Conservation (phyloP, 176 grass and related monocot genomes). For the Zea luxurians region DNA sequence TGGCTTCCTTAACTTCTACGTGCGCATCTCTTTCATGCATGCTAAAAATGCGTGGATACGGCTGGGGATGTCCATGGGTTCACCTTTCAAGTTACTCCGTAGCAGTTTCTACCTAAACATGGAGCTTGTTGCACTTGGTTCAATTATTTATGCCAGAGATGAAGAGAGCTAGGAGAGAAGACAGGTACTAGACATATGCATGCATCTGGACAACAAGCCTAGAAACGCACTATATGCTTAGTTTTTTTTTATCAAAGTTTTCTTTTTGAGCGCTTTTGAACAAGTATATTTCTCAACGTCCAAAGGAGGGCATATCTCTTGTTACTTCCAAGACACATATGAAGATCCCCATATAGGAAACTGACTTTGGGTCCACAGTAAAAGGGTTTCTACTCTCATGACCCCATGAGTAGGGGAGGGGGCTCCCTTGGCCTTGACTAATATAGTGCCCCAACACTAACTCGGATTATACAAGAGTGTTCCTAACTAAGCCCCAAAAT, state of each 20-base stretch:
- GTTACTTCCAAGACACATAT: no score
- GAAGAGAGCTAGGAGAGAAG: constrained; percentile 4
- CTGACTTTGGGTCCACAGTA: no score
- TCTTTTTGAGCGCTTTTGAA: constrained; percentile 22
- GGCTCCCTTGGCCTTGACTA: no score
- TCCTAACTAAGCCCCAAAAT: no score
- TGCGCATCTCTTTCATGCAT: constrained; percentile 36
- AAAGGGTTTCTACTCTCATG: no score
- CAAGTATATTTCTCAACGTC: neutral
- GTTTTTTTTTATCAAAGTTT: constrained; percentile 22
- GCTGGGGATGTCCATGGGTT: constrained; percentile 35
- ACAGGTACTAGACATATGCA: neutral
- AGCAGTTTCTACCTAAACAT: constrained; percentile 47
- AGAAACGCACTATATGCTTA: constrained; percentile 4
- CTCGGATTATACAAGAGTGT: no score
- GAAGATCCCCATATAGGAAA: no score
- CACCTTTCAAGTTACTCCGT: constrained; percentile 36
- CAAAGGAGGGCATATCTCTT: no score
- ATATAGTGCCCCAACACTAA: no score
- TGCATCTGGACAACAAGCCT: constrained; percentile 22
- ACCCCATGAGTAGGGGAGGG: no score
- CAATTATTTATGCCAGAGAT: constrained; percentile 40
- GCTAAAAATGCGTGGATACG: constrained; percentile 32
- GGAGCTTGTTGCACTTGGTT: constrained; percentile 39
- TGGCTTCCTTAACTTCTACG: constrained; percentile 41